These are phyloP conservation scores for Allium fistulosum DNA, from an alignment of 106 monocot species.

Conservation along the genomic window DNA sequence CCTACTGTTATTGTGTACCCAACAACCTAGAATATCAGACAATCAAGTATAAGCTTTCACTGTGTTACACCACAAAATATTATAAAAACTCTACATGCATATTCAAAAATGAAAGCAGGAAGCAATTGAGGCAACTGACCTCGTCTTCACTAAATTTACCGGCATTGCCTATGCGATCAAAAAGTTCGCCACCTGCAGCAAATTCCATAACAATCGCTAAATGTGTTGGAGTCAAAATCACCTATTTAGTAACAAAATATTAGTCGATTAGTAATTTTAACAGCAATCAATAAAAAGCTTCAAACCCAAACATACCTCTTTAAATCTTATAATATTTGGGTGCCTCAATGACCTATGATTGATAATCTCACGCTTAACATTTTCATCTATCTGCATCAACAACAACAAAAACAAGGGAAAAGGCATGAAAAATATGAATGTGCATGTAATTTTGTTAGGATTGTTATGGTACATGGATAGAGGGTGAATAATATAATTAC, in stretches of 20 bases:
- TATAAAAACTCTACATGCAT: no score
- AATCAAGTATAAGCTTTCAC: background rate
- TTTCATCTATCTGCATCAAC: conserved; percentile 56
- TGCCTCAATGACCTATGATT: conserved; percentile 75
- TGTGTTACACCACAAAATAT: background rate
- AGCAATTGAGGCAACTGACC: conserved; percentile 16
- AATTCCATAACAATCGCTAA: conserved; percentile 99
- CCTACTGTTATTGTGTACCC: background rate
- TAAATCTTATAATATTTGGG: conserved; percentile 71
- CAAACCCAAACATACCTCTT: conserved; percentile 31
- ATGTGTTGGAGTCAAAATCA: conserved; percentile 96
- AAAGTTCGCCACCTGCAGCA: conserved; percentile 96
- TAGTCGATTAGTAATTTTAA: background rate
- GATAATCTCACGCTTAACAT: conserved; percentile 71
- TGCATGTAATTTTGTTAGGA: background rate
- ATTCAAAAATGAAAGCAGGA: no score
- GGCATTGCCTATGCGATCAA: conserved; percentile 89
- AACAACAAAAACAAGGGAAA: background rate
- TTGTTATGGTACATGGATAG: no score
- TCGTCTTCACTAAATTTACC: conserved; percentile 86
- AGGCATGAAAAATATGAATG: background rate
- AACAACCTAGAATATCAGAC: background rate
- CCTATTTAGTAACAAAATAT: conserved; percentile 26
- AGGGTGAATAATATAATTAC: background rate
- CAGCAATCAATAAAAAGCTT: background rate